Evolutionary conservation across 208 protist genomes (phyloP).

Genomic region (Histomonas meleagridis): DNA sequence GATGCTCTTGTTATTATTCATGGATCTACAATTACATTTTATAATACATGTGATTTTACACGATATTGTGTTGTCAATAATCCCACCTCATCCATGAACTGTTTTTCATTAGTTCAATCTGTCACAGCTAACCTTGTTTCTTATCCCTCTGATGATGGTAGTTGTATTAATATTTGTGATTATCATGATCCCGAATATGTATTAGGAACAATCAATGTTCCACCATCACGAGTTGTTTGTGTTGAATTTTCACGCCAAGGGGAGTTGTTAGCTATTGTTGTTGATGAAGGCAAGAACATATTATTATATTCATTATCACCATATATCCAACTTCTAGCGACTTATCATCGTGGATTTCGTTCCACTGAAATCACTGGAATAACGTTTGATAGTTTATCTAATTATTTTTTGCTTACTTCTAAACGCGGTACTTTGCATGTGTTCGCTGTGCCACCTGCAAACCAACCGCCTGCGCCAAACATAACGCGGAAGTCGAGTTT

Average conservation of each 20-base stretch:
- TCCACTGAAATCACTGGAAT: neutral
- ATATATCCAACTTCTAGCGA: neutral
- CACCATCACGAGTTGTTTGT: neutral
- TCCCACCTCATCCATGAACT: neutral
- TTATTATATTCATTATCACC: neutral
- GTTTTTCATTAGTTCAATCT: neutral
- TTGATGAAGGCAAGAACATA: neutral
- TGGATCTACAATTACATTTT: neutral
- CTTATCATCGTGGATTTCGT: neutral
- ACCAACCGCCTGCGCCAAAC: neutral
- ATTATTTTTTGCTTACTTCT: conserved; percentile 1
- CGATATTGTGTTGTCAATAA: neutral
- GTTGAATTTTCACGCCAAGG: neutral
- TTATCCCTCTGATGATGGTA: neutral
- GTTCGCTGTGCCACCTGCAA: neutral
- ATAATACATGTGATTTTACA: neutral
- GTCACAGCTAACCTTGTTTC: neutral
- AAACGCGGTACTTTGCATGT: neutral
- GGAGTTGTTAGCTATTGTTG: neutral
- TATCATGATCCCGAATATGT: neutral
- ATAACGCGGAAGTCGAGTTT: neutral
- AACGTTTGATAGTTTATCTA: neutral
- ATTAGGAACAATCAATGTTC: neutral
- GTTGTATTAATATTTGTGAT: neutral
- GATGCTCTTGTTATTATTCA: neutral